phyloP scores from a whole-genome alignment of 345 rosid genomes.

The Citrus sp. region DNA sequence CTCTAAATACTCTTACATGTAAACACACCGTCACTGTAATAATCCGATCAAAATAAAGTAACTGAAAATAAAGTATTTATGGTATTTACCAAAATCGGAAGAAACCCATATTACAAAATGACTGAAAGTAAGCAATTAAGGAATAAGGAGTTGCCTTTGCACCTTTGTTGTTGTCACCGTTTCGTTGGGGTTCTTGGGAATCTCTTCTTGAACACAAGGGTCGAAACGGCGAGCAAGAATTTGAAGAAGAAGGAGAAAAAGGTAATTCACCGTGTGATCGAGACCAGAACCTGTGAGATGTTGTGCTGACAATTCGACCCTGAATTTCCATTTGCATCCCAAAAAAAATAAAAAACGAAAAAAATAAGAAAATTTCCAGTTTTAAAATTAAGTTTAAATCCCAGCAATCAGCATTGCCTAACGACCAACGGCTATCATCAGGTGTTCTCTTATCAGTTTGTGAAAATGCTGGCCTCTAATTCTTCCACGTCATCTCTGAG shows the following conservation, averaged over 20 bases:
- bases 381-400: not conserved
- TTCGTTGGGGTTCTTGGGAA: constrained; percentile 32
- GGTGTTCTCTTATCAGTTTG: constrained; percentile 14
- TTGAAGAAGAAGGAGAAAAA: constrained; percentile 5
- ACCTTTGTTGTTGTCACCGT: constrained; percentile 35
- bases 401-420: not conserved
- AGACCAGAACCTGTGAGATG: constrained; percentile 12
- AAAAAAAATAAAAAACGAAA: not conserved
- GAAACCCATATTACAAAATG: not conserved
- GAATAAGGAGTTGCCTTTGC: not conserved
- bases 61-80: not conserved
- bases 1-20: not conserved
- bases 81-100: not conserved
- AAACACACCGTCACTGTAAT: not conserved
- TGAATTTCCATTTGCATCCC: constrained; percentile 44
- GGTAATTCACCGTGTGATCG: not conserved
- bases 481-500: constrained; percentile 10
- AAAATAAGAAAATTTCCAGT: constrained; percentile 1
- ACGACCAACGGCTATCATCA: not conserved
- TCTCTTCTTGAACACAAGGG: constrained; percentile 43
- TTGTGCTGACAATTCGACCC: constrained; percentile 27
- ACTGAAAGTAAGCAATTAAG: not conserved
- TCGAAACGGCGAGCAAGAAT: constrained; percentile 13
- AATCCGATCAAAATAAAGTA: not conserved
- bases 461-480: constrained; percentile 2